phyloP scores from a whole-genome alignment of 2,329 filamentous ascomycete genomes.

The Bretziella fagacearum region DNA sequence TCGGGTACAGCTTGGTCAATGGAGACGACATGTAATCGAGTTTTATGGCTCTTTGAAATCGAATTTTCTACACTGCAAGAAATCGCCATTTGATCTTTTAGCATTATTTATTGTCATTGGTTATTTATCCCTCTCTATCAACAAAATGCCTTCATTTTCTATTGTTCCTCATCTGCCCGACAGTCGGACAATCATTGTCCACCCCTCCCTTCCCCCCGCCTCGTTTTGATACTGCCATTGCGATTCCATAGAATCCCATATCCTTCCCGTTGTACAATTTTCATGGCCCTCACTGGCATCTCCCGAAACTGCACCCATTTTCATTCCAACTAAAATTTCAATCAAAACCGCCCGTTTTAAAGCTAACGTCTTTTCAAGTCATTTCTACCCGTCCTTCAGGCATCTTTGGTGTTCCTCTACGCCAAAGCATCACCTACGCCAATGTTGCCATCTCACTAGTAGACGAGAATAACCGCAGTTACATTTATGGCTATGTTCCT shows the following conservation, averaged over 20 bases:
- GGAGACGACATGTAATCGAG: too few species aligned
- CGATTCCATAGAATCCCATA: background rate
- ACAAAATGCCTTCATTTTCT: too few species aligned
- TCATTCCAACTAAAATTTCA: background rate
- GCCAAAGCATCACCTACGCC: conserved; percentile 89
- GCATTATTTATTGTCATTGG: too few species aligned
- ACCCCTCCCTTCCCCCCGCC: background rate
- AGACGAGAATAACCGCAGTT: conserved; percentile 81
- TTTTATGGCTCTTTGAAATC: too few species aligned
- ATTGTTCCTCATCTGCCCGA: too few species aligned
- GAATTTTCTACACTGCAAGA: too few species aligned
- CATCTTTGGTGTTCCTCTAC: conserved; percentile 87
- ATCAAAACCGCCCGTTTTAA: background rate
- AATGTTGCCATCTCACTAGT: conserved; percentile 96
- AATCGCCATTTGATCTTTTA: too few species aligned
- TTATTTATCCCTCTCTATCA: too few species aligned
- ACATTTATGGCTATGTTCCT: conserved; percentile 96
- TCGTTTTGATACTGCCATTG: background rate
- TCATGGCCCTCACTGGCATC: background rate
- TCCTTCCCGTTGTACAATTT: background rate
- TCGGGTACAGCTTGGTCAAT: too few species aligned
- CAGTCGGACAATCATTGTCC: background rate
- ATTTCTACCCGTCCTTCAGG: conserved; percentile 35
- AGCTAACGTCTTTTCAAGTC: conserved; percentile 1
- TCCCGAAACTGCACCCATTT: conserved; percentile 1